Conservation (phyloP, 2,329 filamentous ascomycete species). For the Dactylellina leptospora region DNA sequence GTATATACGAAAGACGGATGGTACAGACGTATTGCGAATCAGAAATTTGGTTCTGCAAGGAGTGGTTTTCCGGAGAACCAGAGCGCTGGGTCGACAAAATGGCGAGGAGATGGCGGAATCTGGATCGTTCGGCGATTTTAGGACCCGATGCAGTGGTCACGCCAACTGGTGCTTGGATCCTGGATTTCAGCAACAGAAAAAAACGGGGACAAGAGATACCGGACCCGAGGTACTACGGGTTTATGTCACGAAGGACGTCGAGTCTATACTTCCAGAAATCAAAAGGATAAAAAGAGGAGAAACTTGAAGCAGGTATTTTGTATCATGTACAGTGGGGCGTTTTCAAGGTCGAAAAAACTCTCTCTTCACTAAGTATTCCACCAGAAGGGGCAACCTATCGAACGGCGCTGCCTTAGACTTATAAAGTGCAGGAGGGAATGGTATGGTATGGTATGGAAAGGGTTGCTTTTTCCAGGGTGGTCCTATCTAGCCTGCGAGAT, state of each 20-base stretch:
- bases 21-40: too few species aligned
- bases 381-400: constrained; percentile 14
- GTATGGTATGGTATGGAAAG: too few species aligned
- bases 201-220: too few species aligned
- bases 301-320: too few species aligned
- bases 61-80: constrained; percentile 24
- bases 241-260: too few species aligned
- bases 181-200: constrained; percentile 27
- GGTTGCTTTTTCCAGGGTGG: constrained; percentile 42
- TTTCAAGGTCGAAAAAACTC: constrained; percentile 15
- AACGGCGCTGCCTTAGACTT: constrained; percentile 47
- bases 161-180: constrained; percentile 38
- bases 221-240: too few species aligned
- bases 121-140: constrained; percentile 52
- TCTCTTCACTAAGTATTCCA: constrained; percentile 23
- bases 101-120: constrained; percentile 45
- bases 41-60: constrained; percentile 12
- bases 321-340: constrained; percentile 29
- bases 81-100: constrained; percentile 44
- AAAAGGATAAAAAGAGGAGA: constrained; percentile 4
- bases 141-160: constrained; percentile 51
- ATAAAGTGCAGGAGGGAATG: constrained; percentile 29
- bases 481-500: constrained; percentile 24
- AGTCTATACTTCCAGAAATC: not conserved
- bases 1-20: constrained; percentile 4